Base-by-base conservation (phyloP, 140 eudicot genomes). In the Anethum foeniculum region DNA sequence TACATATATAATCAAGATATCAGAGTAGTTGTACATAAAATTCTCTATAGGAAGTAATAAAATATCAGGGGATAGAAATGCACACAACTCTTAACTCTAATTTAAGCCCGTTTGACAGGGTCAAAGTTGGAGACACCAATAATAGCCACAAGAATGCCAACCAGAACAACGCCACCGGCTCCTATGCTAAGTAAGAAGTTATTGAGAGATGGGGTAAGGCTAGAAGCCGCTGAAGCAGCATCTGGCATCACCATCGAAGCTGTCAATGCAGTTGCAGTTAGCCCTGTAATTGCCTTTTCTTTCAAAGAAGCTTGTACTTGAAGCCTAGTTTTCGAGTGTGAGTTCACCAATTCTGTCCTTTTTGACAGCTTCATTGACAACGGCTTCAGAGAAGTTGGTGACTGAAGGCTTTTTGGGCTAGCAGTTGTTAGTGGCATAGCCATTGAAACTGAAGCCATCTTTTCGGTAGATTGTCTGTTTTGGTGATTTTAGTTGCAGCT, bases 141-240 rank as follows among this genome's bases (percentile, higher is more conserved):
- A 7, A 90, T 81, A 77, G 84, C 93, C 38, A 87, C 91, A 30
- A 77, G 3, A 74, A 90, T 87, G 12, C 78, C 87, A 23, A 23
- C 49, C n/a, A 85, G 80, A 82, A 90, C 90, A 49, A 82, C 85
- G 7, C 89, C 91, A 32, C 91, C 93, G 14, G 90, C 81, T 3
- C 27, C 91, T 9, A 90, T 90, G 82, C 93, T 90, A 62, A 85
- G 88, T 82, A 90, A 78, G 89, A 90, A 90, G 84, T 87, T 90
- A 85, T 90, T 87, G 78, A 90, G 87, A 15, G 93, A 90, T 6
- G 91, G 91, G 27, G 88, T 49, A 21, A 89, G 15, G 58, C 83
- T 81, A 1, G 78, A 43, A 7, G 91, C 93, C 19, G 89, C 93
- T 80, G 77, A 77, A 1, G 88, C 93, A 28, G 80, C 86, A 2